Percentiles rank a stretch among this genome's conserved stretches.
These are phyloP conservation scores for Fremontodendron californicum DNA, from an alignment of 345 rosid species.

Conservation along the genomic window DNA sequence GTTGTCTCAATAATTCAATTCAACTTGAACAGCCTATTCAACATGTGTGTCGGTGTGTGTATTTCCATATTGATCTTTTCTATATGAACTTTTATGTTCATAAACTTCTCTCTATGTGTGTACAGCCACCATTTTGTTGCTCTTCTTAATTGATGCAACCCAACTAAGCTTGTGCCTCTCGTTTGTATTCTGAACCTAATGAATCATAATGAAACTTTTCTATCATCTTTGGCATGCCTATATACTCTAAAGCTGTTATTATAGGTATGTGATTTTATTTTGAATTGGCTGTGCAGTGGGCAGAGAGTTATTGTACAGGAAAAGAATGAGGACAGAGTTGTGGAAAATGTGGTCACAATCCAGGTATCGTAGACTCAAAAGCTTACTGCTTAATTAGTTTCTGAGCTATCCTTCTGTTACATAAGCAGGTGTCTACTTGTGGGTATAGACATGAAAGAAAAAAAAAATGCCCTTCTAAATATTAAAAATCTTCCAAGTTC, in stretches of 20 bases:
- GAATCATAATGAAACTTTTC: neutral
- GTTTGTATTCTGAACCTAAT: neutral
- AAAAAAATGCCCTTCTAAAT: neutral
- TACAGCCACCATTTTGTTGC: neutral
- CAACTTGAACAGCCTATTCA: neutral
- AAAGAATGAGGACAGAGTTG: constrained; percentile 39
- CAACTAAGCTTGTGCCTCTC: neutral
- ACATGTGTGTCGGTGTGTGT: neutral
- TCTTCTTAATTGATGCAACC: neutral
- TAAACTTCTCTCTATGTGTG: neutral
- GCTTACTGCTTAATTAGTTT: neutral
- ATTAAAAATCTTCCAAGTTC: neutral
- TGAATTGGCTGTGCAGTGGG: constrained; percentile 41
- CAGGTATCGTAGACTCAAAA: constrained; percentile 46
- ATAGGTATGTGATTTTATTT: constrained; percentile 8
- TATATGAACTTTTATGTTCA: neutral
- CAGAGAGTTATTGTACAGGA: constrained; percentile 80
- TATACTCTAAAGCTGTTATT: neutral
- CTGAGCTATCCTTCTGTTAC: neutral
- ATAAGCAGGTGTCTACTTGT: neutral
- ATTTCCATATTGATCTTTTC: neutral
- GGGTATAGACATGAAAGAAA: neutral
- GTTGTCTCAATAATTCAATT: neutral
- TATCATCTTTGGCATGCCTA: neutral
- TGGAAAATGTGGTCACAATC: constrained; percentile 61